Evolutionary conservation across 2,329 filamentous ascomycete species (phyloP), one percentile per base, ranked within the genome.

Genomic region (Cercospora zeae-maydis): DNA sequence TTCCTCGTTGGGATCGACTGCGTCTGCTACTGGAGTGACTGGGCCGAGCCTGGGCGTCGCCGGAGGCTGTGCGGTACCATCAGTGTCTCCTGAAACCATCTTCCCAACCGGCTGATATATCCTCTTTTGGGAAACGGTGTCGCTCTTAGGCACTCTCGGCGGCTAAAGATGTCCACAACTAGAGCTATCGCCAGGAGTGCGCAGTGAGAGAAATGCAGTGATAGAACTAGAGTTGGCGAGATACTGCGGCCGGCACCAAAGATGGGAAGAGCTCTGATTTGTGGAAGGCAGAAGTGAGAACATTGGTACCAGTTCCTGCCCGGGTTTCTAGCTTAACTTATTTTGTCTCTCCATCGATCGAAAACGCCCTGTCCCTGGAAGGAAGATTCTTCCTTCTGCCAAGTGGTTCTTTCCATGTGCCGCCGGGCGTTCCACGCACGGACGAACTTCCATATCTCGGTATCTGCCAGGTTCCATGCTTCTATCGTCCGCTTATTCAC

Each of bases 381-480:
- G 68, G 80, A 83, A 66, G 82, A 82, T 78, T 91, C 88, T 64
- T 89, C 84, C 65, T 87, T 83, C 73, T 91, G 88, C 88, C 89
- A 93, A 70, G 83, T 80, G 68, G 80, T 74, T 61, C 88, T 79
- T 79, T 92, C 89, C 51, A 88, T 79, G 27, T 81, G 77, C 45
- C 83, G 79, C 37, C 89, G 78, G 16, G 88, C 88, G 56, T 86
- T 78, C 66, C 84, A 91, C 0, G 90, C 89, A 37, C 87, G 79
- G 4, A 87, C 83, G 72, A 93, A 93, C 70, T 84, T 85, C 90
- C 90, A 93, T 1, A 86, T 86, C 76, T 93, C 90, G 1, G 87
- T 88, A 70, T 93, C 90, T 0, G 86, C 88, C 67, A 92, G 73
- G 72, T 84, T 81, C 70, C 81, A 83, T 52, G 77, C 74, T 73